These are phyloP conservation scores for Yarrowia keelungensis DNA, from an alignment of 805 yeast genomes.

Conservation along the genomic window DNA sequence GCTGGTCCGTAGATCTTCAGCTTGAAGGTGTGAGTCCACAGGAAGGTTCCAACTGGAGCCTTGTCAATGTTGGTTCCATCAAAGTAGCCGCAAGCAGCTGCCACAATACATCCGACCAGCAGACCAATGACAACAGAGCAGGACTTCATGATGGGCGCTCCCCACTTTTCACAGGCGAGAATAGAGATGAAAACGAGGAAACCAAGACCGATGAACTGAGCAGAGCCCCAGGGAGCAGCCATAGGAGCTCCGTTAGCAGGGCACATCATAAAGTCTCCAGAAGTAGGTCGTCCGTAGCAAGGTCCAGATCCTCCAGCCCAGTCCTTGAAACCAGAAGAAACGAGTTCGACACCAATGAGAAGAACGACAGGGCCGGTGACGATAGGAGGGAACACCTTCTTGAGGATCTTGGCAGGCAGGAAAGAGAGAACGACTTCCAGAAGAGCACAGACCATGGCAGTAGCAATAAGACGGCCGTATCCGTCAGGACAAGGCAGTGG, in stretches of 20 bases:
- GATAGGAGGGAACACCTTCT: slow-evolving; percentile 81
- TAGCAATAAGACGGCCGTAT: slow-evolving; percentile 82
- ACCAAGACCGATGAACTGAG: slow-evolving; percentile 85
- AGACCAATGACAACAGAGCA: slow-evolving; percentile 91
- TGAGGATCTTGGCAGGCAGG: slow-evolving; percentile 73
- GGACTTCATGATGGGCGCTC: slow-evolving; percentile 92
- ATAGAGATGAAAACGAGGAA: slow-evolving; percentile 79
- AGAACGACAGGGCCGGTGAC: slow-evolving; percentile 95
- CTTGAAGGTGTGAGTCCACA: slow-evolving; percentile 90
- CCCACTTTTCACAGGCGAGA: slow-evolving; percentile 80
- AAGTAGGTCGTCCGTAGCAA: slow-evolving; percentile 47
- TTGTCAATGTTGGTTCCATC: slow-evolving; percentile 59
- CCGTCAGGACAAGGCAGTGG: slow-evolving; percentile 84
- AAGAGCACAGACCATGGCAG: slow-evolving; percentile 77
- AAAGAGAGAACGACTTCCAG: slow-evolving; percentile 76
- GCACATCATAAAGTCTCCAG: slow-evolving; percentile 58
- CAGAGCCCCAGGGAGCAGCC: slow-evolving; percentile 79
- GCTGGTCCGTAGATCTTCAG: slow-evolving; percentile 81
- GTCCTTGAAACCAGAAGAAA: slow-evolving; percentile 76
- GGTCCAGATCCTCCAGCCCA: slow-evolving; percentile 85
- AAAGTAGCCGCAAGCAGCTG: slow-evolving; percentile 89
- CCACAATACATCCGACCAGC: slow-evolving; percentile 87
- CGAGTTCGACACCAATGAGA: slow-evolving; percentile 75
- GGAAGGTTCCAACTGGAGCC: slow-evolving; percentile 83
- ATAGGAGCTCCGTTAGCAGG: slow-evolving; percentile 61